Base-by-base conservation (phyloP, 2,329 filamentous ascomycete species). In the Beauveria varroae region DNA sequence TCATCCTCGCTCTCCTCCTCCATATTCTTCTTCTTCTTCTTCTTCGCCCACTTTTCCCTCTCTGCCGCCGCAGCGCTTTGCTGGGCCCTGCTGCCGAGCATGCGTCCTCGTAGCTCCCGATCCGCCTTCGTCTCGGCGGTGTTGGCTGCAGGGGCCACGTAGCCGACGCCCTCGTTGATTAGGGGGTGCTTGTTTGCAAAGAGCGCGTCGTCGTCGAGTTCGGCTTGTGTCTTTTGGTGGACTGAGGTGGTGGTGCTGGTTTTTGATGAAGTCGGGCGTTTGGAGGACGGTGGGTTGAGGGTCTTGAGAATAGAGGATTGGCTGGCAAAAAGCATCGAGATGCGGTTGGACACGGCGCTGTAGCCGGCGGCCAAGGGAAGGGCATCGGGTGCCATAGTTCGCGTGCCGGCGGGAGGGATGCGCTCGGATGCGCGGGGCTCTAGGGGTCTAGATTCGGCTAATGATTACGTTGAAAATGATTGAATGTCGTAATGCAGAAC, bases 111-210 rank as follows among this genome's bases (percentile, higher is more conserved):
- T 57, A 77, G 65, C 63, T 71, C 66, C 56, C 66, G 68, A 60
- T 72, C 69, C 57, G 68, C 66, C 26, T 66, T 67, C 2, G 65
- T 60, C 58, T 68, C 65, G 10, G 66, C 61, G 10, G 66, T 59
- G 28, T 67, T 57, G 18, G 67, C 68, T 7, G 57, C 60, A 5
- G 54, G 56, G 2, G 52, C 26, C 4, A 70, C 67, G 67, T 75
- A 78, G 9, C 78, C 78, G 10, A 80, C 65, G 41, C 78, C 79
- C 26, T 74, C 71, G 66, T 78, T 78, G 43, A 70, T 37, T 5
- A 37, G 69, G 43, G 65, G 64, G 30, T 65, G 37, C 12, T 57
- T 28, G 52, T 50, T 63, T 4, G 64, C 64, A 9, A 66, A 64
- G 34, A 71, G 55, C 57, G 72, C 69, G 26, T 71, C 67, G 20